Evolutionary conservation across 2,329 filamentous ascomycete genomes (phyloP), one percentile per base, ranked within the genome.

Genomic region (Cryoendolithus antarcticus): DNA sequence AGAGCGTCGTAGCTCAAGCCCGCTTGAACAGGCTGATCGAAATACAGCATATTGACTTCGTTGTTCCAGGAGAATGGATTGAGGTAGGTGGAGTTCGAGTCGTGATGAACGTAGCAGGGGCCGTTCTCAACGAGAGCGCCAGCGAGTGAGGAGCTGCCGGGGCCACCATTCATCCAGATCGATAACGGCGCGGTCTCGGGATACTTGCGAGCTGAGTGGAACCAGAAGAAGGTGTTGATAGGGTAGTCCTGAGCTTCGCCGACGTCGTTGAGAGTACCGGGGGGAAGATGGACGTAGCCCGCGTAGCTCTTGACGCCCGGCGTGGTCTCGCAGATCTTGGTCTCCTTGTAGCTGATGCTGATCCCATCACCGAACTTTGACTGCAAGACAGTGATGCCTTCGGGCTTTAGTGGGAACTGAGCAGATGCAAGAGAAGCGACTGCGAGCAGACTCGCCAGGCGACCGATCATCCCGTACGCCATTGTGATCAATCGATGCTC

Each of bases 21-120:
- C 6, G 72, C 67, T 44, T 74, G 67, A 3, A 64, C 67, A 0
- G 72, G 79, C 57, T 81, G 75, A 46, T 82, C 76, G 38, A 82
- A 67, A 54, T 75, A 82, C 6, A 82, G 66, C 57, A 66, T 61
- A 40, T 67, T 67, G 32, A 61, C 60, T 24, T 77, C 65, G 41
- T 73, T 72, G 46, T 79, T 80, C 72, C 75, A 80, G 0, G 71
- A 72, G 62, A 68, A 76, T 2, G 72, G 67, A 48, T 77, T 80
- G 5, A 64, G 40, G n/a, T 53, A 53, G 0, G 62, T 66, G 0
- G 60, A 60, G 44, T 72, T 74, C 0, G 68, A 70, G 44, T 76
- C 71, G 3, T 56, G 44, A 33, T 71, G 67, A 27, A 77, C 62
- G 9, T 48, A 55, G 49, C 75, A 80, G 2, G 75, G 74, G 1